Percentiles rank a stretch among this genome's conserved stretches.
These are phyloP conservation scores for Picochlorum sp. DNA, from an alignment of 139 green algal genomes.

Conservation along the genomic window DNA sequence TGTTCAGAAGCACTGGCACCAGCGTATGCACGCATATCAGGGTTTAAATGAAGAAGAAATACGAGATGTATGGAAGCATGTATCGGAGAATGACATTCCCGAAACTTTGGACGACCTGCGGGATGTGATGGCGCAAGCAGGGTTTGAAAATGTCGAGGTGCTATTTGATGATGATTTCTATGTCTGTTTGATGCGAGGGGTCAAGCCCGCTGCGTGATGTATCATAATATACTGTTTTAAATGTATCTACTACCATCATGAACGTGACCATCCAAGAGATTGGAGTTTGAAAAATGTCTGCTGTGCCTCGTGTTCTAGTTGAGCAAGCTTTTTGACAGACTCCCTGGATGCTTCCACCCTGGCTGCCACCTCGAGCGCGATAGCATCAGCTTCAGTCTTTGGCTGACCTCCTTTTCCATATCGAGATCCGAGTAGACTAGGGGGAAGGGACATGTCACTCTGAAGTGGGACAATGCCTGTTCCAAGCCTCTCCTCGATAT, in stretches of 20 bases:
- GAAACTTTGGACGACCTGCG: background rate
- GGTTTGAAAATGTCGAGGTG: conserved; percentile 2
- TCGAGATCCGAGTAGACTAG: conserved; percentile 16
- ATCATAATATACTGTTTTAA: conserved; percentile 5
- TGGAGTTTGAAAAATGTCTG: conserved; percentile 38
- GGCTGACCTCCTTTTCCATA: conserved; percentile 13
- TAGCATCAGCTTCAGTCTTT: background rate
- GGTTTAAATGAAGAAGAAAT: conserved; percentile 7
- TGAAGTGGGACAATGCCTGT: conserved; percentile 30
- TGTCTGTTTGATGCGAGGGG: background rate
- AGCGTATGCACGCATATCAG: background rate
- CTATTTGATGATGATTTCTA: conserved; percentile 8
- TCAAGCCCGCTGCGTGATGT: conserved; percentile 7
- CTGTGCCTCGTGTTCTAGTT: conserved; percentile 58
- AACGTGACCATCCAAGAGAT: too few species aligned
- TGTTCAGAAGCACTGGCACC: background rate
- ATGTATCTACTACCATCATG: conserved; percentile 3
- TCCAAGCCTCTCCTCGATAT: conserved; percentile 54
- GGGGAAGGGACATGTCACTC: conserved; percentile 53
- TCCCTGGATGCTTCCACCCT: conserved; percentile 39
- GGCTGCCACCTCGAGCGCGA: conserved; percentile 17
- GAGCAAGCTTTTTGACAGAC: conserved; percentile 45
- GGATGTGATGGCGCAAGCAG: background rate
- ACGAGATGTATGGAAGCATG: conserved; percentile 14
- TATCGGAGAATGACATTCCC: conserved; percentile 8